phyloP scores from a whole-genome alignment of 371 early-diverging fungal species.

The Circinella umbellata region DNA sequence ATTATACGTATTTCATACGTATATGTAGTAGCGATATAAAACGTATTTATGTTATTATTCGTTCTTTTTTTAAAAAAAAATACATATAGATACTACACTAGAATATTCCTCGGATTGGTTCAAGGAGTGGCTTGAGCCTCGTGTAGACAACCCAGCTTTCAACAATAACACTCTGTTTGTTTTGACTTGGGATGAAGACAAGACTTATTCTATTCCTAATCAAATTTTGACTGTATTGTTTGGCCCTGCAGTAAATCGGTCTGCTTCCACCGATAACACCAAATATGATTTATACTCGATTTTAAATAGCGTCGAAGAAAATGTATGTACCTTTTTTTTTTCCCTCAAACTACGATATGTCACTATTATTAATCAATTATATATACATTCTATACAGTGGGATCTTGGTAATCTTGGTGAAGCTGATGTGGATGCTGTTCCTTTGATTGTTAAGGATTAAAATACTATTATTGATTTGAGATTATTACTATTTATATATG shows the following conservation, averaged over 20 bases:
- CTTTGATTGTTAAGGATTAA: neutral
- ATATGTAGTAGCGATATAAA: too few species aligned
- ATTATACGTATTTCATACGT: too few species aligned
- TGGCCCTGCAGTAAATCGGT: conserved; percentile 30
- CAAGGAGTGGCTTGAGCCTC: conserved; percentile 50
- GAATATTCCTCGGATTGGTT: conserved; percentile 56
- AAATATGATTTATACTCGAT: conserved; percentile 61
- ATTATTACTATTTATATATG: too few species aligned
- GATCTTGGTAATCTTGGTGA: conserved; percentile 27
- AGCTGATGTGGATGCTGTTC: neutral
- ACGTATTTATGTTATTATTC: too few species aligned
- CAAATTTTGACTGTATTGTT: conserved; percentile 35
- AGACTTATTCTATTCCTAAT: conserved; percentile 25
- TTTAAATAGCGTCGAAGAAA: conserved; percentile 56
- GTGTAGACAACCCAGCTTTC: conserved; percentile 43
- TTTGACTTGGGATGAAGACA: conserved; percentile 58
- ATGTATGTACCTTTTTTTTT: conserved; percentile 23
- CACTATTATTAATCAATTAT: neutral
- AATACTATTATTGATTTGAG: neutral
- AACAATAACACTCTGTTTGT: conserved; percentile 55
- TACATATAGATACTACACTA: conserved; percentile 44
- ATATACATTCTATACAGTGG: conserved; percentile 18
- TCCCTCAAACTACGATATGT: neutral
- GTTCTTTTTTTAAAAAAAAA: neutral
- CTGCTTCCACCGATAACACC: conserved; percentile 41